Percentiles rank a stretch among this genome's conserved stretches.
Evolutionary conservation across 192 early-diverging fungal species (phyloP).

Genomic region (Backusella tarrabulga): DNA sequence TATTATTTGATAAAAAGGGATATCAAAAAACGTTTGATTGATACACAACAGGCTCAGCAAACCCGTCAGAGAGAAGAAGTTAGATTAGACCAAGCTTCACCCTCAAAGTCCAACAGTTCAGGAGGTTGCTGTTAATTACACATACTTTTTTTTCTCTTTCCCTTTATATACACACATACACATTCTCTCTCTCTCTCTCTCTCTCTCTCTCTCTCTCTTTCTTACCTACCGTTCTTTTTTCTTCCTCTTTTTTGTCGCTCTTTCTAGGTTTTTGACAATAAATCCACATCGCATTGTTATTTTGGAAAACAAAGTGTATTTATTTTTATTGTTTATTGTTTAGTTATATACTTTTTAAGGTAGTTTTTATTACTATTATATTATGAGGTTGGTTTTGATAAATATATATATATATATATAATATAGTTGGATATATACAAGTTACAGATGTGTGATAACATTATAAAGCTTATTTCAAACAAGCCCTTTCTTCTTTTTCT

Average conservation of each 20-base stretch:
- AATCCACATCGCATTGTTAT: conserved; percentile 1
- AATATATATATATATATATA: background rate
- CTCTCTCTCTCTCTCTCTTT: background rate
- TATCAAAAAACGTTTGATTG: conserved; percentile 98
- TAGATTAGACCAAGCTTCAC: conserved; percentile 23
- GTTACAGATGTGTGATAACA: background rate
- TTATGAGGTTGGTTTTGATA: background rate
- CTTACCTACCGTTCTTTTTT: background rate
- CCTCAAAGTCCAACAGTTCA: background rate
- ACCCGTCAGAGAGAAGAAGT: conserved; percentile 33
- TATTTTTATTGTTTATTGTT: background rate
- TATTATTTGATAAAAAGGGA: conserved; percentile 56
- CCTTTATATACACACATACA: background rate
- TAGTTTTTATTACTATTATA: background rate
- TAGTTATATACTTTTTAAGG: background rate
- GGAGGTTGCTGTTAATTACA: conserved; percentile 22
- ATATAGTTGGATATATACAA: background rate
- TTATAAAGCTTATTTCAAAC: background rate
- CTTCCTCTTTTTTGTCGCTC: background rate
- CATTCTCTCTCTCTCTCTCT: background rate
- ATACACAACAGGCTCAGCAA: conserved; percentile 64
- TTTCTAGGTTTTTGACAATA: conserved; percentile 2
- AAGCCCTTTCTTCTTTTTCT: background rate
- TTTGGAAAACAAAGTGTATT: background rate
- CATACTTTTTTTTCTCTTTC: background rate